Evolutionary conservation across 129 eudicot species (phyloP).

Genomic region (Rutidosis leptorrhynchoides): DNA sequence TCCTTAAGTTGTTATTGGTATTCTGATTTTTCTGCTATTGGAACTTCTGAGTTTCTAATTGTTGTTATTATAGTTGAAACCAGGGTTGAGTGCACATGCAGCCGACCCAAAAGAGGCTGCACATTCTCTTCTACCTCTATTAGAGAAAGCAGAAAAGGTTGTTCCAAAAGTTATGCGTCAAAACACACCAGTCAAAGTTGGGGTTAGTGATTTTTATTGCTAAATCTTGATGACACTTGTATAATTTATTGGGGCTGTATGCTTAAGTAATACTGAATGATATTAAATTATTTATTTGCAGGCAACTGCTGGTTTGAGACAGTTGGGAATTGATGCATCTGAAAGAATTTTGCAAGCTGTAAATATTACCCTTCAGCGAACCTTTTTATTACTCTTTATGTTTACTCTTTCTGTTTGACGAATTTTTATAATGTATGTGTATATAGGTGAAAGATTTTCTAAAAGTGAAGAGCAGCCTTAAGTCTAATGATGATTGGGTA

Average conservation of each 20-base stretch:
- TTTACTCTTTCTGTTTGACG: slow-evolving; percentile 5
- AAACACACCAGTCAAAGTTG: slow-evolving; percentile 87
- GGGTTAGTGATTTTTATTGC: slow-evolving; percentile 56
- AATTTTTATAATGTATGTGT: background rate
- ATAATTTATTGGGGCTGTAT: slow-evolving; percentile 6
- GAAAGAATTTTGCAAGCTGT: slow-evolving; percentile 89
- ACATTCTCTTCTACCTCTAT: slow-evolving; percentile 57
- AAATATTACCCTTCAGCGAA: slow-evolving; percentile 22
- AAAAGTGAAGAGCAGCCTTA: slow-evolving; percentile 64
- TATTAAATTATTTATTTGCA: slow-evolving; percentile 33
- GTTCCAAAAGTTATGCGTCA: slow-evolving; percentile 59
- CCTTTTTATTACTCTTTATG: background rate
- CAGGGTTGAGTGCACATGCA: slow-evolving; percentile 85
- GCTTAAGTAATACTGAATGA: slow-evolving; percentile 13
- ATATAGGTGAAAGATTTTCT: slow-evolving; percentile 71
- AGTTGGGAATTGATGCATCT: slow-evolving; percentile 74
- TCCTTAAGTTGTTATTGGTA: slow-evolving; percentile 5
- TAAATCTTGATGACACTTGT: slow-evolving; percentile 13
- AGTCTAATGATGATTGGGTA: slow-evolving; percentile 71
- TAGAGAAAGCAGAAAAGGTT: slow-evolving; percentile 61
- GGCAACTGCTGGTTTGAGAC: slow-evolving; percentile 98
- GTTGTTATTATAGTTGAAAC: slow-evolving; percentile 47
- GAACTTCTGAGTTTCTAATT: background rate
- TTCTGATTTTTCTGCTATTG: slow-evolving; percentile 4
- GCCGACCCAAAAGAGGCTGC: slow-evolving; percentile 82